Percentiles rank a stretch among this genome's conserved stretches.
Evolutionary conservation across 805 yeast genomes (phyloP).

Genomic region (Wickerhamomyces queroliae): DNA sequence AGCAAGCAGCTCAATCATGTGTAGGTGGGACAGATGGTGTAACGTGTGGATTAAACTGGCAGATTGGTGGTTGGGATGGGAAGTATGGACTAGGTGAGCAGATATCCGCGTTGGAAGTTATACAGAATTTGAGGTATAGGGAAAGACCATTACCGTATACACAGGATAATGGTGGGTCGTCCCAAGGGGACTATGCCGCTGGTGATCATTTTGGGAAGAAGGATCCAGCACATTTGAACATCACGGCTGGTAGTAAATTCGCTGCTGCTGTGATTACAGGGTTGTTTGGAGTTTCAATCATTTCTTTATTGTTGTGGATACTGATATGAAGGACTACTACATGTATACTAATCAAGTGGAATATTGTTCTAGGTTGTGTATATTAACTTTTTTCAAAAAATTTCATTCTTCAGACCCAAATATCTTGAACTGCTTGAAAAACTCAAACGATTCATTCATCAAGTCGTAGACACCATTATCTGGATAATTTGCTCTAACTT

Average conservation of each 20-base stretch:
- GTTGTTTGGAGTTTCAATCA: slow-evolving; percentile 39
- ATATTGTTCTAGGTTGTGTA: background rate
- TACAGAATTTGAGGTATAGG: slow-evolving; percentile 34
- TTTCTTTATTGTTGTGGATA: slow-evolving; percentile 20
- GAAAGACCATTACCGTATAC: slow-evolving; percentile 54
- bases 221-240: slow-evolving; percentile 30
- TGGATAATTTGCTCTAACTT: slow-evolving; percentile 62
- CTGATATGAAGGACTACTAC: background rate
- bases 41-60: slow-evolving; percentile 88
- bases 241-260: slow-evolving; percentile 46
- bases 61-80: slow-evolving; percentile 61
- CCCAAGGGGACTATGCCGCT: slow-evolving; percentile 61
- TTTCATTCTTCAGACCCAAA: slow-evolving; percentile 8
- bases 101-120: slow-evolving; percentile 71
- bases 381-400: background rate
- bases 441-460: slow-evolving; percentile 45
- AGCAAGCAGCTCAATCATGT: slow-evolving; percentile 77
- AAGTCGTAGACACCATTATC: slow-evolving; percentile 53
- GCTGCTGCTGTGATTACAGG: slow-evolving; percentile 70
- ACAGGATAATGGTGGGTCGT: slow-evolving; percentile 60
- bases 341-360: too few relatives aligned
- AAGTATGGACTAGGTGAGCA: slow-evolving; percentile 87
- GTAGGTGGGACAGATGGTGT: slow-evolving; percentile 83
- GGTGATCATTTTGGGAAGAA: slow-evolving; percentile 41
- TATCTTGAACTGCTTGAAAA: slow-evolving; percentile 26